These are phyloP conservation scores for Pichia norvegensis DNA, from an alignment of 1,139 yeast genomes.

Conservation along the genomic window DNA sequence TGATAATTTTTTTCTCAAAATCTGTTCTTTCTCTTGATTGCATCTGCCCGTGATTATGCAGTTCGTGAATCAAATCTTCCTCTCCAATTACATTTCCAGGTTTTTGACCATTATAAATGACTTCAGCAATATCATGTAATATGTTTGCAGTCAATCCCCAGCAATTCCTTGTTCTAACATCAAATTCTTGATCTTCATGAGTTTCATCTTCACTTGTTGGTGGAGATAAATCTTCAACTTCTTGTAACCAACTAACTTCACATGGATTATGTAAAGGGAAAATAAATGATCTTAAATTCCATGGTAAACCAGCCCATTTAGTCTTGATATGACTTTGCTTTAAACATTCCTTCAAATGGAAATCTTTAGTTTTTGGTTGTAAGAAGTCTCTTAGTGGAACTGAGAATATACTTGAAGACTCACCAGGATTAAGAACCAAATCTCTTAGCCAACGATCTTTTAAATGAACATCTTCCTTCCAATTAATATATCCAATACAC, in stretches of 20 bases:
- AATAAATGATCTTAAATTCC: conserved; percentile 55
- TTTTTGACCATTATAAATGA: conserved; percentile 36
- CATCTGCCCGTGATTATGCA: conserved; percentile 42
- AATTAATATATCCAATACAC: conserved; percentile 58
- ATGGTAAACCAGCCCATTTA: conserved; percentile 65
- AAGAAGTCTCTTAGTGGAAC: conserved; percentile 58
- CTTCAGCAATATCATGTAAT: conserved; percentile 64
- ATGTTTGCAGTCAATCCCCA: conserved; percentile 94
- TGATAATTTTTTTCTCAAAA: conserved; percentile 38
- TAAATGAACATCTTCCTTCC: conserved; percentile 23
- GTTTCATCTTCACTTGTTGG: conserved; percentile 44
- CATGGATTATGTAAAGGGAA: conserved; percentile 48
- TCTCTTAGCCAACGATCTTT: conserved; percentile 27
- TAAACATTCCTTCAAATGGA: conserved; percentile 36
- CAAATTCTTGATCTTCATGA: conserved; percentile 29
- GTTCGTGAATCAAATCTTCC: conserved; percentile 55
- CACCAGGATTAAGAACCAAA: conserved; percentile 56
- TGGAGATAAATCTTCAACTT: conserved; percentile 49
- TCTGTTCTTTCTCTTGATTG: conserved; percentile 29
- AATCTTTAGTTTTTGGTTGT: conserved; percentile 33
- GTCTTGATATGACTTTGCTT: conserved; percentile 36
- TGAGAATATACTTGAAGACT: conserved; percentile 59
- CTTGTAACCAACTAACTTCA: conserved; percentile 59
- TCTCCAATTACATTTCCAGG: conserved; percentile 40
- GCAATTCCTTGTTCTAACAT: conserved; percentile 47